Evolutionary conservation across 768 basidiomycete species (phyloP), one percentile per base, ranked within the genome.

Genomic region (Amanita phalloides): DNA sequence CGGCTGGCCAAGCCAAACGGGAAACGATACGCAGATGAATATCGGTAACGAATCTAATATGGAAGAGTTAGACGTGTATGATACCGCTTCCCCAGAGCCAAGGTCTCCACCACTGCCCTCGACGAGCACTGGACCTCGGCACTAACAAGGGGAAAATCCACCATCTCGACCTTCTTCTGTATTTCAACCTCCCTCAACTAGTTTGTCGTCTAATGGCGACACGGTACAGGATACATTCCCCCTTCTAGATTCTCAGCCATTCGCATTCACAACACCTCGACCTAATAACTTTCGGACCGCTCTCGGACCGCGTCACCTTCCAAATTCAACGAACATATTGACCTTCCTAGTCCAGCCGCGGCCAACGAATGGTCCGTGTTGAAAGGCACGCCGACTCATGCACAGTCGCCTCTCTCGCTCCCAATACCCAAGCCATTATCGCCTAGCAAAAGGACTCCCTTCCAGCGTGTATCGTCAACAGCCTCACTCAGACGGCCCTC

Each of bases 401-500:
- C 54, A 36, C n/a, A n/a, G n/a, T n/a, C n/a, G 28, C 38, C n/a
- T n/a, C n/a, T n/a, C n/a, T 35, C 58, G 1, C 52, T 60, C 28
- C 43, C 56, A 11, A 59, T 61, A 45, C 65, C 71, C 11, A 67
- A 57, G 48, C 72, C 69, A 28, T 61, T 71, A 25, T 76, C 79
- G 28, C 77, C 76, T 0, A 72, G 71, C 46, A 79, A 76, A 63
- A 71, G 64, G 52, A 66, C 66, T 6, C 65, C 67, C 0, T 74
- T 72, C 55, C 68, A 71, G 45, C 55, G 61, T 14, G 48, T 62
- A 5, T 52, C 55, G 21, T 42, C 55, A 37, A 48, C 62, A 10
- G 63, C 68, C 54, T 65, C 69, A 25, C 64, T 81, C 38, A 69
- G 83, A 26, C 71, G 82, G 9, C 82, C 82, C 2, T 83, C 84